These are phyloP conservation scores for Plantago coronopus DNA, from an alignment of 305 asterid genomes.

Conservation along the genomic window DNA sequence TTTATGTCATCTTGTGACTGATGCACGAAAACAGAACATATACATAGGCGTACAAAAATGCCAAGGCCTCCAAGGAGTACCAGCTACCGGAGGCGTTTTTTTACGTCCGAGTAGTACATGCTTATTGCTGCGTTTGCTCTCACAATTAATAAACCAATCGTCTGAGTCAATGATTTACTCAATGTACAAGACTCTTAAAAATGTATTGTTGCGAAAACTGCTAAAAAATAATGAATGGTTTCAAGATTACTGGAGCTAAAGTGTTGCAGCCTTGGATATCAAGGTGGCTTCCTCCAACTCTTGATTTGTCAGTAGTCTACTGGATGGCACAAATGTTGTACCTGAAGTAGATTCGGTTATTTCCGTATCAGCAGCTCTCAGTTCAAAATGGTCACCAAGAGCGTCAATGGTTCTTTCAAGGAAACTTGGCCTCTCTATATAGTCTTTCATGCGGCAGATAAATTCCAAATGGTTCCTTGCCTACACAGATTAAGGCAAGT, in stretches of 20 bases:
- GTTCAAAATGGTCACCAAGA: constrained; percentile 42
- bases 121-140: no score
- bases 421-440: constrained; percentile 50
- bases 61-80: no score
- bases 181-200: no score
- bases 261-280: constrained; percentile 20
- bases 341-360: constrained; percentile 22
- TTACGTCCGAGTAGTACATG: no score
- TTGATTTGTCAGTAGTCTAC: constrained; percentile 43
- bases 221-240: no score
- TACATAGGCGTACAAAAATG: no score
- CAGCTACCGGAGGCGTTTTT: no score
- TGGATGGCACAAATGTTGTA: constrained; percentile 47
- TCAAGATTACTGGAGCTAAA: constrained; percentile 23
- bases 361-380: constrained; percentile 35
- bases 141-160: no score
- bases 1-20: no score
- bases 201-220: no score
- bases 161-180: no score
- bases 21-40: no score
- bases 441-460: constrained; percentile 81
- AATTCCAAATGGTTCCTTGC: constrained; percentile 77
- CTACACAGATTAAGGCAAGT: constrained; percentile 26
- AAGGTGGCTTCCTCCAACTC: constrained; percentile 46
- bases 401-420: constrained; percentile 48